These are phyloP conservation scores for Mycena kentingensis DNA, from an alignment of 768 basidiomycete genomes.

Conservation along the genomic window DNA sequence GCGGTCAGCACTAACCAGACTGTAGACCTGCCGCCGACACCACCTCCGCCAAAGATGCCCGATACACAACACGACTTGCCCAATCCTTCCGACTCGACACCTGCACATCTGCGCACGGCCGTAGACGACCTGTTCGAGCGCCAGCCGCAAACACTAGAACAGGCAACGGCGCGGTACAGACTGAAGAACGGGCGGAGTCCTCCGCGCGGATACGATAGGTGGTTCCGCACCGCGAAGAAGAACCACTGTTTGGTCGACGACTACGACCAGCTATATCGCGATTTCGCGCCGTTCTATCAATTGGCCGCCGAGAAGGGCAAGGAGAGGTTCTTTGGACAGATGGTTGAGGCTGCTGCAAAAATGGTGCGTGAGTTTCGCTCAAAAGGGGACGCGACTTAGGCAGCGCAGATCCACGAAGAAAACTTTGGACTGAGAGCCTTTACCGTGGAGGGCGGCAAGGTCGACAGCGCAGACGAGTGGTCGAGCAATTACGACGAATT, in stretches of 20 bases:
- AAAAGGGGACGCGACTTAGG: neutral
- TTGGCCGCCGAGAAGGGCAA: neutral
- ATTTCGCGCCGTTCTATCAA: slow-evolving; percentile 4
- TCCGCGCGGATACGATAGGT: neutral
- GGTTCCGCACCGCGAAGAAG: neutral
- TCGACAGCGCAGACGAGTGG: neutral
- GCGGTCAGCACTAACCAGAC: neutral
- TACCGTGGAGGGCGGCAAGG: slow-evolving; percentile 1
- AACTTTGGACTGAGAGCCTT: slow-evolving; percentile 14
- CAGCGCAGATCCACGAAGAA: neutral
- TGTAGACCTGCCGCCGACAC: neutral
- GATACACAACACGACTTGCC: slow-evolving; percentile 1
- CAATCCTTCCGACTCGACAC: neutral
- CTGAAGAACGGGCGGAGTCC: neutral
- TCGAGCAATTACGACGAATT: slow-evolving; percentile 6
- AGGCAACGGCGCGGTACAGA: neutral
- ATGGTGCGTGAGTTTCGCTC: neutral
- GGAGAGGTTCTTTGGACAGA: slow-evolving; percentile 2
- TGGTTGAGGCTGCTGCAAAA: slow-evolving; percentile 4
- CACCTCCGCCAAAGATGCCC: neutral
- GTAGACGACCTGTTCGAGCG: neutral
- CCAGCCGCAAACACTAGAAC: neutral
- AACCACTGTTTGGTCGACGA: neutral
- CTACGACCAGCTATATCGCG: slow-evolving; percentile 3
- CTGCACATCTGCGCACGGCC: neutral